Evolutionary conservation across 2,329 filamentous ascomycete species (phyloP), one percentile per base, ranked within the genome.

Genomic region (Beauveria sp.): DNA sequence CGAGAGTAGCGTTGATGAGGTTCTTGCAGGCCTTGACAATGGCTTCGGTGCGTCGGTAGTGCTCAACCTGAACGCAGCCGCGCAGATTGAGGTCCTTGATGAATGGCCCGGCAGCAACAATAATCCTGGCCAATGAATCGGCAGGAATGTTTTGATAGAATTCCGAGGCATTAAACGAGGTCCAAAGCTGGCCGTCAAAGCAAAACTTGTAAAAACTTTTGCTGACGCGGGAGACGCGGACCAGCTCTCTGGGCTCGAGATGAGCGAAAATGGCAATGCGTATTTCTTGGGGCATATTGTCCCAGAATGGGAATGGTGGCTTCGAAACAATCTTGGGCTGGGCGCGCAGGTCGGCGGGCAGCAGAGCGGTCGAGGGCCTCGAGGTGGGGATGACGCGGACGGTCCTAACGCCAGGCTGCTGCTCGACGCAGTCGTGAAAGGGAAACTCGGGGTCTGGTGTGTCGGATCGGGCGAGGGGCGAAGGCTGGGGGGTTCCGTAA

Each of bases 151-250:
- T 84, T 65, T 83, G 84, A 71, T 97, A 97, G 73, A 93, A 97
- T 55, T 90, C 86, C 8, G 91, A 88, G 2, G 90, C 86, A 71
- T 97, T 92, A 54, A 97, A 82, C 47, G 83, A 85, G 3, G 86
- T 87, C 94, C 94, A 99, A 18, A 97, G 77, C 75, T 99, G 94
- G 2, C 94, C 94, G 72, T 99, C 93, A 68, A 93, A 96, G 75
- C 93, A 97, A 74, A 90, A 86, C 53, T 82, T 80, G 72, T 96
- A 80, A 79, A 94, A 97, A 6, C 81, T 76, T 72, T 86, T 91
- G 70, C 86, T 93, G 22, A 94, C 89, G 20, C 84, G 78, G 1
- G 93, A 96, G 61, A 84, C 84, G 62, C 86, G 84, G 12, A 97
- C 85, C 40, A 97, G 83, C 70, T 97, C 88, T 69, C 87, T 91